Conservation (phyloP, 257 asterid genomes). For the Verbena officinalis region DNA sequence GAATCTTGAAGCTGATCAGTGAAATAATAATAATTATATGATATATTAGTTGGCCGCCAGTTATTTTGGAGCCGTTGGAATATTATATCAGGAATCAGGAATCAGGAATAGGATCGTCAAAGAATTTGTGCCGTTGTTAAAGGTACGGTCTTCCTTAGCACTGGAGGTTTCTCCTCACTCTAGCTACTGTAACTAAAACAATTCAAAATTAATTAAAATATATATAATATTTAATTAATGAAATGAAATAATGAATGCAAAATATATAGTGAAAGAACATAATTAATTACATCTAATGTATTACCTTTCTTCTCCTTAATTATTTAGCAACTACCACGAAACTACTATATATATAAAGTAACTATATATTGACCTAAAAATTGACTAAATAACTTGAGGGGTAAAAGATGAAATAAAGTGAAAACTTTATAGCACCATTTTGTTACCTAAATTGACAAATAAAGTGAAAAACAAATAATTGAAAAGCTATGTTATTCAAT, state of each 20-base stretch:
- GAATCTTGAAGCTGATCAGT: too few species aligned
- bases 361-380: not conserved
- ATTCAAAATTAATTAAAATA: too few species aligned
- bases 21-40: not conserved
- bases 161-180: conserved; percentile 28
- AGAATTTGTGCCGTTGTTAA: conserved; percentile 16
- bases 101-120: conserved; percentile 16
- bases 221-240: too few species aligned
- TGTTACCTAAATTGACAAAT: not conserved
- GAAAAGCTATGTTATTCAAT: not conserved
- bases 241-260: too few species aligned
- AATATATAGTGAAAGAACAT: too few species aligned
- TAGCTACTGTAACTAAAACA: not conserved
- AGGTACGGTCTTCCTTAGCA: conserved; percentile 27
- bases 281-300: too few species aligned
- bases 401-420: not conserved
- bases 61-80: conserved; percentile 23
- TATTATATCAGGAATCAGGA: too few species aligned
- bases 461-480: not conserved
- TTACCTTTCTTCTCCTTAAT: not conserved
- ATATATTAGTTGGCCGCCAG: not conserved
- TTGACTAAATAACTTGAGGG: not conserved
- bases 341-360: too few species aligned
- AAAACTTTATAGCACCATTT: not conserved
- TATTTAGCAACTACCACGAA: not conserved